Conservation (phyloP, 202 grass and related monocot species). For the Musa balbisiana region DNA sequence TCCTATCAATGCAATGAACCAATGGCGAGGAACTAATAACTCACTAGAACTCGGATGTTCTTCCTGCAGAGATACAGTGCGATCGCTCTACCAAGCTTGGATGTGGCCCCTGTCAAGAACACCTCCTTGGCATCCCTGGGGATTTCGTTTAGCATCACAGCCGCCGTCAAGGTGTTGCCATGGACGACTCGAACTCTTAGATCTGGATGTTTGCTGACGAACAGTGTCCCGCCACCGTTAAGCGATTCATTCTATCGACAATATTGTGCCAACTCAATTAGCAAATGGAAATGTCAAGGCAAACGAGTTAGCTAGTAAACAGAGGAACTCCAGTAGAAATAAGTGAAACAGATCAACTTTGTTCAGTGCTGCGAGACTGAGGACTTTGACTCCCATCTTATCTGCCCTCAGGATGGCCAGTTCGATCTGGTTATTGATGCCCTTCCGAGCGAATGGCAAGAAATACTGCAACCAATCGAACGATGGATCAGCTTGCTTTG, state of each 20-base stretch:
- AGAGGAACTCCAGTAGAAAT: background rate
- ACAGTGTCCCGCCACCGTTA: background rate
- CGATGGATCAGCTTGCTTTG: background rate
- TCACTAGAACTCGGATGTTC: background rate
- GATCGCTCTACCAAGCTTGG: background rate
- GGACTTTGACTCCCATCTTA: background rate
- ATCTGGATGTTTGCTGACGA: background rate
- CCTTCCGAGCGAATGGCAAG: background rate
- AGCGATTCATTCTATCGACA: background rate
- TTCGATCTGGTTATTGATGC: background rate
- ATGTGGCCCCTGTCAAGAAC: background rate
- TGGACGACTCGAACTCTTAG: background rate
- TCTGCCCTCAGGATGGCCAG: background rate
- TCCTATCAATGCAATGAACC: background rate
- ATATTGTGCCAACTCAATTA: background rate
- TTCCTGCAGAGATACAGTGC: slow-evolving; percentile 1
- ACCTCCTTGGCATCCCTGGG: background rate
- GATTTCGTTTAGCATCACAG: background rate
- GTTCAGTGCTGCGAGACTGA: background rate
- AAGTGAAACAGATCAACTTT: background rate
- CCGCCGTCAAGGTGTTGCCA: background rate
- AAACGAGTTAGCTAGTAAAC: background rate
- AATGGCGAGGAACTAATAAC: background rate
- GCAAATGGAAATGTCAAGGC: too few species aligned
- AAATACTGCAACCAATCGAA: background rate